phyloP scores from a whole-genome alignment of 768 basidiomycete genomes.

The Cyathus striatus region DNA sequence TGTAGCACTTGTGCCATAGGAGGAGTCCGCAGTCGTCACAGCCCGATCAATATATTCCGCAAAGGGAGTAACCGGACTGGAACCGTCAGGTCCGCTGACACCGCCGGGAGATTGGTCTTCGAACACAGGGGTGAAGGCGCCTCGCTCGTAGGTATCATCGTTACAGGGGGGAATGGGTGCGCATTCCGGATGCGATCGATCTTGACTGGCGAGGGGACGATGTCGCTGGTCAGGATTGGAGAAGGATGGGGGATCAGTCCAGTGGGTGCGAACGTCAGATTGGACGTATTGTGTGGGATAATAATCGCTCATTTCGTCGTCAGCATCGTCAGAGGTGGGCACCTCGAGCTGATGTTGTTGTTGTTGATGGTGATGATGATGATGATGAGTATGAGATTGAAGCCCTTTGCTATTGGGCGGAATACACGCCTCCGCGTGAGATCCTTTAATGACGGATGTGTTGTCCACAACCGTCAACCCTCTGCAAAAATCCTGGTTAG shows the following conservation, averaged over 20 bases:
- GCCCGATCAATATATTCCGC: slow-evolving; percentile 72
- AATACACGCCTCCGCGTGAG: slow-evolving; percentile 79
- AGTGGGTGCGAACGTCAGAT: slow-evolving; percentile 31
- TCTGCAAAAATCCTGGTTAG: slow-evolving; percentile 56
- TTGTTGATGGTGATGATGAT: too few species aligned
- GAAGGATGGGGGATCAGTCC: slow-evolving; percentile 12
- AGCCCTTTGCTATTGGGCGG: slow-evolving; percentile 54
- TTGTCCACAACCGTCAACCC: slow-evolving; percentile 77
- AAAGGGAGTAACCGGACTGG: slow-evolving; percentile 76
- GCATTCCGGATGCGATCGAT: background rate
- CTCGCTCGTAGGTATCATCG: slow-evolving; percentile 3
- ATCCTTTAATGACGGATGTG: slow-evolving; percentile 82
- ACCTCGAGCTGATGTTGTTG: too few species aligned
- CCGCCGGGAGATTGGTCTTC: slow-evolving; percentile 62
- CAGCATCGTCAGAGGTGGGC: too few species aligned
- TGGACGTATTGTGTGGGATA: slow-evolving; percentile 25
- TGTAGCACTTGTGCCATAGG: background rate
- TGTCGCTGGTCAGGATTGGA: slow-evolving; percentile 19
- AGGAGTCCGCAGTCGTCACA: slow-evolving; percentile 37
- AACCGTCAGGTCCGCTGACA: slow-evolving; percentile 46
- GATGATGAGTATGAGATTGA: too few species aligned
- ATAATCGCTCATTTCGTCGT: slow-evolving; percentile 41
- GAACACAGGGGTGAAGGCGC: slow-evolving; percentile 55
- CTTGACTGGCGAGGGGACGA: background rate
- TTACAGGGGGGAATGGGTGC: too few species aligned